Base-by-base conservation (phyloP, 1,139 yeast species). In the Suhomyces choctaworum region DNA sequence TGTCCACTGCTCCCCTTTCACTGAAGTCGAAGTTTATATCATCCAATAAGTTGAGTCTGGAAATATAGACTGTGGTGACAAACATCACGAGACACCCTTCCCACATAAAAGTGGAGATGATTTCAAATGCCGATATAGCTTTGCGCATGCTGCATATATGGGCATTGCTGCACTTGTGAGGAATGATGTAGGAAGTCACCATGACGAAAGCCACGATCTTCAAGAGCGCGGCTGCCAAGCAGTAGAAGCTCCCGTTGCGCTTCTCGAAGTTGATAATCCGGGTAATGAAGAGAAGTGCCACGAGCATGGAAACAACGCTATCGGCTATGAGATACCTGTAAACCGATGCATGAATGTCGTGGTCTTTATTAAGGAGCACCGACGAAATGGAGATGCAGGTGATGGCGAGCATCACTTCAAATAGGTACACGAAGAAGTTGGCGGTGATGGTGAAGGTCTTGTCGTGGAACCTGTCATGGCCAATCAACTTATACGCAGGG, bases 171-270 rank as follows among this genome's bases (percentile, higher is more conserved):
- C 67, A 62, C 25, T 48, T 37, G 42, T 48, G 39, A 7, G 68
- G 57, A 16, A 61, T 46, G 13, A 64, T 42, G 10, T 49, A 44
- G 16, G 68, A 51, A 3, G 58, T 43, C n/a, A 58, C 54, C 42
- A 67, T 47, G 13, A 62, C 53, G 40, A 66, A 62, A 9, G 69
- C 54, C 5, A 62, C 62, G n/a, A 64, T 36, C 13, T 64, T 60
- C 43, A 66, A 42, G 4, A 66, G 20, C 25, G 62, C 51, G 2
- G 72, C 67, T 1, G 60, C 52, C 10, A 66, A 45, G 35, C 73
- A 66, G 43, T 69, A 70, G 40, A 70, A 67, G 30, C 70, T 64
- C 2, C 76, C 75, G 41, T 68, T 68, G 39, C 73, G 45, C 40
- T 52, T 58, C 39, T 69, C 75, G 38, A 66, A 70, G 37, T 64